These are phyloP conservation scores for Apostasia shenzhenica DNA, from an alignment of 106 monocot genomes.

Conservation along the genomic window DNA sequence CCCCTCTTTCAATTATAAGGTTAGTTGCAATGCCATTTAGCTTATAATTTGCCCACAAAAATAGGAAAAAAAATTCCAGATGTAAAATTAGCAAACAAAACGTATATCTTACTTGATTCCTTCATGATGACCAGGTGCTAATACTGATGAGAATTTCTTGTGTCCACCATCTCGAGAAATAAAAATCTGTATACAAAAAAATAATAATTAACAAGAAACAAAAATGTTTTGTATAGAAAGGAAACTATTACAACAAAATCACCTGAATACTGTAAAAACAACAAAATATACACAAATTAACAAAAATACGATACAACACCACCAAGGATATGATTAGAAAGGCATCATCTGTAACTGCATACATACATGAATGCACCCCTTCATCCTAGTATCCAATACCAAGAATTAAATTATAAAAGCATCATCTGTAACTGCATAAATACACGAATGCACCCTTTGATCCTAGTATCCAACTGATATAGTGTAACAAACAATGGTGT, in stretches of 20 bases:
- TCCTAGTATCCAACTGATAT: background rate
- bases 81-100: background rate
- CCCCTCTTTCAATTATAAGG: no score
- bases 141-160: slow-evolving; percentile 89
- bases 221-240: background rate
- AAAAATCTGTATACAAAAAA: slow-evolving; percentile 58
- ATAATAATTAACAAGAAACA: no score
- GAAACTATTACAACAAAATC: no score
- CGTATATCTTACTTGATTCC: slow-evolving; percentile 62
- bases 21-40: no score
- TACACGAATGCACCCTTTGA: background rate
- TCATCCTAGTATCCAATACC: background rate
- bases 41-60: no score
- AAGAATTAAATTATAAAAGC: background rate
- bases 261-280: background rate
- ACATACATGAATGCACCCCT: background rate
- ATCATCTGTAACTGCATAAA: background rate
- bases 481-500: no score
- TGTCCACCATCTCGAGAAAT: slow-evolving; percentile 92
- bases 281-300: background rate
- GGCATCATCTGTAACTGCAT: background rate
- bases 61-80: background rate
- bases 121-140: slow-evolving; percentile 95
- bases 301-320: background rate
- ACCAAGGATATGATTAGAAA: background rate